Conservation (phyloP, 1,284 basidiomycete genomes). For the Athelia psychrophila region DNA sequence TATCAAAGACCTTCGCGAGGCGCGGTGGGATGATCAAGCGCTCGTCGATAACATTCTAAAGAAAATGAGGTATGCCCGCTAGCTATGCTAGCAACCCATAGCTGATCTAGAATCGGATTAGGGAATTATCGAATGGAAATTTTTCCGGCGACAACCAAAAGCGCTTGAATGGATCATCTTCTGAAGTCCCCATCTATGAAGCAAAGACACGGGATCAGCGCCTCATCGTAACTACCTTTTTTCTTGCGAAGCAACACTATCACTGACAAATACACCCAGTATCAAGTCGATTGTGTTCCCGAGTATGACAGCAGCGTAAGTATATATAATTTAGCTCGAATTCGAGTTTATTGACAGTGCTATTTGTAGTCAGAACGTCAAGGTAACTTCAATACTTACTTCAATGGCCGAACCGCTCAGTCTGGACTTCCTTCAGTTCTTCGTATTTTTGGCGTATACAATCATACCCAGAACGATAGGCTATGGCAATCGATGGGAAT, state of each 20-base stretch:
- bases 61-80: slow-evolving; percentile 50
- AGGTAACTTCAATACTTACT: slow-evolving; percentile 36
- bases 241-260: background rate
- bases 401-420: background rate
- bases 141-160: slow-evolving; percentile 72
- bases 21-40: slow-evolving; percentile 36
- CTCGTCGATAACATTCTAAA: slow-evolving; percentile 48
- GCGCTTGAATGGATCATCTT: slow-evolving; percentile 41
- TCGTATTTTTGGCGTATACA: slow-evolving; percentile 62
- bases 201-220: slow-evolving; percentile 61
- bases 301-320: slow-evolving; percentile 49
- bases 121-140: slow-evolving; percentile 62
- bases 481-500: slow-evolving; percentile 57
- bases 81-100: background rate
- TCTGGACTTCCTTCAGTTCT: slow-evolving; percentile 36
- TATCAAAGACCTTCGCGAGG: slow-evolving; percentile 38
- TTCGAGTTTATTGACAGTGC: background rate
- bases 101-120: slow-evolving; percentile 18
- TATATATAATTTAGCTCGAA: background rate
- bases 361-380: slow-evolving; percentile 42
- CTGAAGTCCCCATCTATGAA: slow-evolving; percentile 59
- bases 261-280: slow-evolving; percentile 33
- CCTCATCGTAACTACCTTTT: slow-evolving; percentile 59
- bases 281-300: slow-evolving; percentile 59
- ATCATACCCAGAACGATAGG: slow-evolving; percentile 53